Conservation (phyloP, 2,329 filamentous ascomycete genomes). For the Clarireedia monteithiana region DNA sequence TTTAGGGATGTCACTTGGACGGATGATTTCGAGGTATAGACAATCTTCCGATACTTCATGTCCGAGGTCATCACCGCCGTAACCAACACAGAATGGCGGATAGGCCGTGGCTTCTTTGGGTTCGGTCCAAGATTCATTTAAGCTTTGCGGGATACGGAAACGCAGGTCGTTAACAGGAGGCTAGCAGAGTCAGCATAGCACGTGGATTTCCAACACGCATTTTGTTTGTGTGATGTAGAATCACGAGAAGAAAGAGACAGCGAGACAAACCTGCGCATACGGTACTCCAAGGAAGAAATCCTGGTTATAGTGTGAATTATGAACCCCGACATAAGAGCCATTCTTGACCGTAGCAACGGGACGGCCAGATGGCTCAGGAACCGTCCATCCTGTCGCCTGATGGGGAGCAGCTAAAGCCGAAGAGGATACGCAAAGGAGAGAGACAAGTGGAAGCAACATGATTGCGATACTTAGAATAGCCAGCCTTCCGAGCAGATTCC, state of each 20-base stretch:
- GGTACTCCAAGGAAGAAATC: conserved; percentile 24
- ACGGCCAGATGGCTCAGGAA: too few species aligned
- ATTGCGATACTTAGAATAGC: too few species aligned
- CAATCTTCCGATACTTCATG: conserved; percentile 38
- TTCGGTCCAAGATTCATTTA: conserved; percentile 17
- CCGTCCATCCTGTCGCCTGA: too few species aligned
- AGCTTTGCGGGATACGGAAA: conserved; percentile 15
- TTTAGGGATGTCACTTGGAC: conserved; percentile 25
- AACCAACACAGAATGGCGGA: conserved; percentile 20
- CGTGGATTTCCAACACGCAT: not conserved
- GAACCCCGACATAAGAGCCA: conserved; percentile 18
- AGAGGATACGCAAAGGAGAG: too few species aligned
- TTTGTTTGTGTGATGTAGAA: not conserved
- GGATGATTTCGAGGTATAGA: conserved; percentile 46
- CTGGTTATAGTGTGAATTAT: conserved; percentile 18
- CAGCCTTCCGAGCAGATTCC: too few species aligned
- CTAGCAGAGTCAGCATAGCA: conserved; percentile 3
- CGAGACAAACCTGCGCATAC: conserved; percentile 15
- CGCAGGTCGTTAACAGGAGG: conserved; percentile 20
- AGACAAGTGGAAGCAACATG: too few species aligned
- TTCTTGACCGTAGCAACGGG: conserved; percentile 17
- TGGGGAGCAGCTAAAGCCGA: too few species aligned
- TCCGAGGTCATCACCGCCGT: conserved; percentile 18
- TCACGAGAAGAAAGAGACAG: not conserved
- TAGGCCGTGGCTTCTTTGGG: conserved; percentile 14